These are phyloP conservation scores for Theobroma cacao DNA, from an alignment of 345 rosid genomes.

Conservation along the genomic window DNA sequence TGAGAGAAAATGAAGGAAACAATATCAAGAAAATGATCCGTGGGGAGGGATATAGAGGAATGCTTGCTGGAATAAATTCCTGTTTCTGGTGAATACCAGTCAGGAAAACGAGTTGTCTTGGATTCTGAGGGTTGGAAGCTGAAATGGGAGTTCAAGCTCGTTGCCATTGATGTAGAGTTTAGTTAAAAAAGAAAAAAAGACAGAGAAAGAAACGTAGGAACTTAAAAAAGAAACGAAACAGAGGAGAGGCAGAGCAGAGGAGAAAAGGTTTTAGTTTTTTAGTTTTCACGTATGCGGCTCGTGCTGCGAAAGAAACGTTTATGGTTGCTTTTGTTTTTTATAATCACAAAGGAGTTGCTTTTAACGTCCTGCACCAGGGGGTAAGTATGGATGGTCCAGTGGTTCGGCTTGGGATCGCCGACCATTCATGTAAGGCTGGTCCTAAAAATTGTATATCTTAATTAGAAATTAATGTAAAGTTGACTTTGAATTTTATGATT, in stretches of 20 bases:
- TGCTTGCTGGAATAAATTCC: constrained; percentile 65
- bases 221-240: no score
- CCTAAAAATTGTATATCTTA: no score
- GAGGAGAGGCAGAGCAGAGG: not conserved
- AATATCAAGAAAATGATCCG: constrained; percentile 50
- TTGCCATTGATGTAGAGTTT: not conserved
- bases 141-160: not conserved
- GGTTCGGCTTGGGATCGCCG: no score
- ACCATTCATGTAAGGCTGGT: no score
- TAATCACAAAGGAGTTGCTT: not conserved
- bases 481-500: no score
- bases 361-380: no score
- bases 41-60: constrained; percentile 46
- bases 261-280: not conserved
- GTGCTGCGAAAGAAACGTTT: not conserved
- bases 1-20: constrained; percentile 65
- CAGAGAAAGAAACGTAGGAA: not conserved
- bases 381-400: no score
- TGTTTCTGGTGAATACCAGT: constrained; percentile 46
- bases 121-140: not conserved
- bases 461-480: no score
- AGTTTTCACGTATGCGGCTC: not conserved
- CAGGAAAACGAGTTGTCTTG: not conserved
- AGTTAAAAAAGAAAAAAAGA: not conserved
- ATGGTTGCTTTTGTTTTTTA: not conserved